These are phyloP conservation scores for Cyclotella sp. DNA, from an alignment of 108 stramenopile species.

Conservation along the genomic window DNA sequence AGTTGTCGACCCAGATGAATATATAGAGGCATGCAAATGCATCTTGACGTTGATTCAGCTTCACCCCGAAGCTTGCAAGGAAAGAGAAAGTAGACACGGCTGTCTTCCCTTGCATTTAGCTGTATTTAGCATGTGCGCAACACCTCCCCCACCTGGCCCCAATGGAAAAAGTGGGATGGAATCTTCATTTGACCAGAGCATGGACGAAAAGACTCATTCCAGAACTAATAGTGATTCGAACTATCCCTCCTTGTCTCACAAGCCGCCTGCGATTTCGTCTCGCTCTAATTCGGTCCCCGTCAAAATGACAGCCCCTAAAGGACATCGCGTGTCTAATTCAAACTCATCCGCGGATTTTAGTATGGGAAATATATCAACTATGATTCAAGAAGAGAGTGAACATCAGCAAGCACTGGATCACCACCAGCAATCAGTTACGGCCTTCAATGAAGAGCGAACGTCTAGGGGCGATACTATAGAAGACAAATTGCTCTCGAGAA, in stretches of 20 bases:
- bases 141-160: constrained; percentile 48
- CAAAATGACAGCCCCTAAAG: not conserved
- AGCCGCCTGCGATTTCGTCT: constrained; percentile 7
- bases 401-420: constrained; percentile 43
- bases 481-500: constrained; percentile 18
- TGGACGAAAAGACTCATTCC: not conserved
- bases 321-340: constrained; percentile 23
- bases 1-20: constrained; percentile 66
- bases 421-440: constrained; percentile 23
- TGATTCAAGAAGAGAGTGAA: constrained; percentile 53
- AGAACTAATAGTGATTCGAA: constrained; percentile 14
- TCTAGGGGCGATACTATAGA: constrained; percentile 8
- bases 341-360: constrained; percentile 49
- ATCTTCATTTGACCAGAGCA: not conserved
- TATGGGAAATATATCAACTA: constrained; percentile 51
- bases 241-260: not conserved
- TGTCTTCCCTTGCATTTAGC: constrained; percentile 89
- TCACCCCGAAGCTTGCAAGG: constrained; percentile 81
- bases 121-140: constrained; percentile 82
- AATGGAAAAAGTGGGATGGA: not conserved
- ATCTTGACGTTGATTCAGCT: constrained; percentile 69
- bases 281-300: not conserved
- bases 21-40: constrained; percentile 79
- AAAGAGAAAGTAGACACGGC: constrained; percentile 86
- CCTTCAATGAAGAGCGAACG: not conserved